Conservation (phyloP, 2,329 filamentous ascomycete genomes). For the Phaeosphaeria sp. region DNA sequence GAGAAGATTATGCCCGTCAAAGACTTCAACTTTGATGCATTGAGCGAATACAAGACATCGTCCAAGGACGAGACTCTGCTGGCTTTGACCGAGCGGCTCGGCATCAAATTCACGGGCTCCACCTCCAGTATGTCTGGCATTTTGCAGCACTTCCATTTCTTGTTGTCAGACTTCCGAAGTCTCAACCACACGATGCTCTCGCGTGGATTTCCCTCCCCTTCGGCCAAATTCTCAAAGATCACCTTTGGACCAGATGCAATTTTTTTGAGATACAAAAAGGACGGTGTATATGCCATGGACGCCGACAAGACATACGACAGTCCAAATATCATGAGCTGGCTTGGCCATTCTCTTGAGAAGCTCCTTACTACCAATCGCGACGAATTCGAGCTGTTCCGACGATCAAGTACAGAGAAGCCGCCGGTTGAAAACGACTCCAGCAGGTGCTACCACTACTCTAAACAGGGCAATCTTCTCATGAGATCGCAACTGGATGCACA, state of each 20-base stretch:
- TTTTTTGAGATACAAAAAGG: constrained; percentile 75
- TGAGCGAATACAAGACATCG: constrained; percentile 89
- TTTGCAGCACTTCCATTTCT: constrained; percentile 88
- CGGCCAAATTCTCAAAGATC: constrained; percentile 73
- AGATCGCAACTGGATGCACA: constrained; percentile 93
- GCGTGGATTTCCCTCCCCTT: constrained; percentile 66
- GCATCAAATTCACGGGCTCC: constrained; percentile 87
- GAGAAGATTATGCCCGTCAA: constrained; percentile 89
- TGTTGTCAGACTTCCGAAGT: constrained; percentile 82
- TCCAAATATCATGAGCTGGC: constrained; percentile 85
- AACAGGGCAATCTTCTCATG: constrained; percentile 86
- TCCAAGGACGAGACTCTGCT: constrained; percentile 79
- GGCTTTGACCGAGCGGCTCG: constrained; percentile 68
- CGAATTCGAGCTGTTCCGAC: constrained; percentile 83
- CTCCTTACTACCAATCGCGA: constrained; percentile 82
- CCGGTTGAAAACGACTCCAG: constrained; percentile 67
- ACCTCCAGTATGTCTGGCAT: constrained; percentile 95
- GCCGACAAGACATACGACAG: constrained; percentile 90
- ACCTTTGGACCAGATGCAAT: constrained; percentile 74
- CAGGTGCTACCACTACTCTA: constrained; percentile 80
- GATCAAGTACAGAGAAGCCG: constrained; percentile 64
- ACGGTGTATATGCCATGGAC: constrained; percentile 92
- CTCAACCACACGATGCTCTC: constrained; percentile 73
- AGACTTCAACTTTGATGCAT: constrained; percentile 88
- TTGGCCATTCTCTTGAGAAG: constrained; percentile 97